Evolutionary conservation across 2,329 filamentous ascomycete genomes (phyloP).

Genomic region (Aspergillus udagawae): DNA sequence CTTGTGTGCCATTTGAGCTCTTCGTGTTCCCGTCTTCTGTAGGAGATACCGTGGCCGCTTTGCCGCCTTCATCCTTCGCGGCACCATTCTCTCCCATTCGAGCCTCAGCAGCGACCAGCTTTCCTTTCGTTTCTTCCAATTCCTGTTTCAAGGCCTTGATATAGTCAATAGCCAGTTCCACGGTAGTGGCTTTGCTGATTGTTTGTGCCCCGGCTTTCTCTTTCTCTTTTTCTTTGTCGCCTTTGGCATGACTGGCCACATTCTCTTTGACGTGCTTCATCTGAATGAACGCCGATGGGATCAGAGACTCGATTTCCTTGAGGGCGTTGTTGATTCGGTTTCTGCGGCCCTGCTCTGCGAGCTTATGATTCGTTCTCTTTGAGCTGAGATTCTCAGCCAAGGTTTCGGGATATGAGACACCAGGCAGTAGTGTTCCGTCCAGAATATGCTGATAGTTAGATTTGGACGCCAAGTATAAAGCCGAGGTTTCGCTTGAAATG

Average conservation of each 20-base stretch:
- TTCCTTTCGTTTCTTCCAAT: conserved; percentile 59
- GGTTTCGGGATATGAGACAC: conserved; percentile 84
- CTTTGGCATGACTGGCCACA: conserved; percentile 36
- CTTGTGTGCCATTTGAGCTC: neutral
- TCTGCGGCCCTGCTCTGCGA: conserved; percentile 90
- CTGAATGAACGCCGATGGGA: conserved; percentile 58
- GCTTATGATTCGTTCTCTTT: conserved; percentile 95
- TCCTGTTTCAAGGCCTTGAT: conserved; percentile 81
- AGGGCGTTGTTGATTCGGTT: conserved; percentile 94
- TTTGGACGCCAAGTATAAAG: conserved; percentile 82
- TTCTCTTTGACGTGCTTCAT: conserved; percentile 37
- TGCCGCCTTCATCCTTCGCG: neutral
- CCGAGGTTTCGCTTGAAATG: conserved; percentile 56
- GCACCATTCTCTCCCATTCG: conserved; percentile 42
- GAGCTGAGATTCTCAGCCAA: conserved; percentile 91
- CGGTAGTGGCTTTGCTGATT: conserved; percentile 91
- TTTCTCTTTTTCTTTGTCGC: conserved; percentile 45
- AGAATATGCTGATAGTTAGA: conserved; percentile 98
- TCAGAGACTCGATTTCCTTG: conserved; percentile 80
- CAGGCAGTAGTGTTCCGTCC: conserved; percentile 85
- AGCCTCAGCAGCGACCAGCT: conserved; percentile 63
- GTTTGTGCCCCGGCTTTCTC: conserved; percentile 51
- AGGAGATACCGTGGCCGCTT: neutral
- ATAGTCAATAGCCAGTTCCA: conserved; percentile 95
- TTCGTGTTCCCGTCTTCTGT: conserved; percentile 1